A percentile compares a stretch with the other conserved stretches of the same genome.
phyloP scores from a whole-genome alignment of 768 basidiomycete genomes.

The Sistotremastrum suecicum region DNA sequence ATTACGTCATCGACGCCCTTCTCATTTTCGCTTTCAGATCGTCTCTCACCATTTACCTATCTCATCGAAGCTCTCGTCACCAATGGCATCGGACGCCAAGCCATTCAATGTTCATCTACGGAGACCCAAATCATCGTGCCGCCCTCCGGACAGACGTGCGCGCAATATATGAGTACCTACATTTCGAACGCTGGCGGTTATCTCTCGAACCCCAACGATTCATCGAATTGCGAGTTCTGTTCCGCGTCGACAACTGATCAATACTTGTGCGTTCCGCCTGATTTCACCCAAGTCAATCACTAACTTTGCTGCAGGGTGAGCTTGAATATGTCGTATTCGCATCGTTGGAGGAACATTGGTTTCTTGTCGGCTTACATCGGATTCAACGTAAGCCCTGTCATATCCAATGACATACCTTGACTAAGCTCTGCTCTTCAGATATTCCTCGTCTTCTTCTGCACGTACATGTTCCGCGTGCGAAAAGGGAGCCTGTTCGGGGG shows the following conservation, averaged over 20 bases:
- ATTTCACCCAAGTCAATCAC: too few species aligned
- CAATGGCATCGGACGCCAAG: conserved; percentile 26
- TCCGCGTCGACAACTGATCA: conserved; percentile 41
- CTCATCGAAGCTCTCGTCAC: conserved; percentile 33
- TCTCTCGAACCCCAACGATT: conserved; percentile 38
- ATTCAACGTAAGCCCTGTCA: conserved; percentile 31
- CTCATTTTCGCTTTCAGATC: conserved; percentile 9
- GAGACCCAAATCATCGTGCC: conserved; percentile 52
- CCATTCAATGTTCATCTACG: conserved; percentile 38
- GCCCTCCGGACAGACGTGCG: conserved; percentile 38
- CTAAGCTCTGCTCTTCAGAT: conserved; percentile 20
- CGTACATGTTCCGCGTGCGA: conserved; percentile 42
- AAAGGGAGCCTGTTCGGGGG: conserved; percentile 17
- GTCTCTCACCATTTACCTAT: conserved; percentile 39
- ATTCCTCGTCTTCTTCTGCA: conserved; percentile 31
- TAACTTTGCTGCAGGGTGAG: conserved; percentile 4
- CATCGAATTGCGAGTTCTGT: conserved; percentile 44
- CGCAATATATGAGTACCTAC: conserved; percentile 34
- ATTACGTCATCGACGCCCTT: background rate
- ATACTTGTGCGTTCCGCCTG: conserved; percentile 25
- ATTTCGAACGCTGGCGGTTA: conserved; percentile 40
- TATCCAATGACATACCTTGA: background rate
- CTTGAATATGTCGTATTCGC: conserved; percentile 50
- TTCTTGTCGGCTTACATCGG: conserved; percentile 31
- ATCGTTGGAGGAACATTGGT: conserved; percentile 42